Evolutionary conservation across 225 moss, liverwort and hornwort species (phyloP), one percentile per base, ranked within the genome.

Genomic region (Asterella californica): DNA sequence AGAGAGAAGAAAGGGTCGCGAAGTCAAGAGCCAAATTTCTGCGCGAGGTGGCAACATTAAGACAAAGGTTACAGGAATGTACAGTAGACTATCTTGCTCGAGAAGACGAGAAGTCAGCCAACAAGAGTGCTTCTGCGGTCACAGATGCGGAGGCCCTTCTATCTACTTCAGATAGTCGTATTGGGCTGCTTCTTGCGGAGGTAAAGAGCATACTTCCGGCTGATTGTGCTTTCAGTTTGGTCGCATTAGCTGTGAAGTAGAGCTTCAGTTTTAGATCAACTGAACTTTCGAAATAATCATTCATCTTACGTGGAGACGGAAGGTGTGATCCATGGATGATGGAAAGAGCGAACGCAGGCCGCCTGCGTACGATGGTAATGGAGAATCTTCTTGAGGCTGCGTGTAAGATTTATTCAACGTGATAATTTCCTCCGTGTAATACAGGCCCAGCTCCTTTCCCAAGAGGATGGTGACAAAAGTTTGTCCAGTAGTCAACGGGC

Each of bases 131-230:
- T 14, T 80, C 88, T 55, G 78, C 81, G 78, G 82, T 80, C 52
- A 80, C 86, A 52, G 90, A 91, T 82, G 92, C 97, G 50, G 86
- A 87, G 74, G 93, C 94, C 81, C 87, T 97, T 78, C 71, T 94
- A 57, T 89, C 91, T 27, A 93, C 94, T 47, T 99, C 94, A 68
- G 93, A 99, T 70, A 92, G 80, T 81, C 92, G 94, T 76, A 93
- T 99, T 85, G 93, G 93, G 67, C 87, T 99, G 72, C 90, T 99
- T 50, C 88, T 99, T 79, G 97, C 93, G 15, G 92, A 99, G 92
- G 97, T 99, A 82, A 30, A 15, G 9, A 45, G 4, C 21, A 78
- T 70, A n/a, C 18, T 2, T 7, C 27, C 38, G 60, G 5, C 59
- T 79, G 29, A 46, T 47, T 48, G 25, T n/a, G 65, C 15, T 5